These are phyloP conservation scores for Penicillium antarcticum DNA, from an alignment of 495 filamentous ascomycete species.

Conservation along the genomic window DNA sequence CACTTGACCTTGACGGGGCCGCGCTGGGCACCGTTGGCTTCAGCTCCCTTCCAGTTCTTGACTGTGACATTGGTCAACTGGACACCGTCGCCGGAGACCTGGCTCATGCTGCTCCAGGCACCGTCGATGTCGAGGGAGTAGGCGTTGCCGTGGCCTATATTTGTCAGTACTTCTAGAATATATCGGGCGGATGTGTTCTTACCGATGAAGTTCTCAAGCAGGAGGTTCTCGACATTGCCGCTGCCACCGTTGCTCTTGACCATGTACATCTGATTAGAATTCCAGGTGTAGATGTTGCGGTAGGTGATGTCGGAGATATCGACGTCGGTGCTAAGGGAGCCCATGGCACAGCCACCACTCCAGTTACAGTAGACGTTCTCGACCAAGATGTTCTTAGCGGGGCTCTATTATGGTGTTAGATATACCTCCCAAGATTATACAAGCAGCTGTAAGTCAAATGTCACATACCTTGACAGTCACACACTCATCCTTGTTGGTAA, in stretches of 20 bases:
- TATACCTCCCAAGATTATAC: too few relatives aligned
- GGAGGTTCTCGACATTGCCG: constrained; percentile 50
- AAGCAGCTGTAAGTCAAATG: not conserved
- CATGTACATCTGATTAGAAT: constrained; percentile 61
- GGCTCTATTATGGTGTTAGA: constrained; percentile 26
- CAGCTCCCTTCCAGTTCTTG: constrained; percentile 56
- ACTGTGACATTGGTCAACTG: constrained; percentile 50
- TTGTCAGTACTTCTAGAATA: constrained; percentile 16
- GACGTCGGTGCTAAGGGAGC: constrained; percentile 38
- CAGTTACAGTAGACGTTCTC: constrained; percentile 59
- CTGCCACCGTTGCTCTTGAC: constrained; percentile 58
- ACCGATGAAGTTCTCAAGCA: constrained; percentile 57
- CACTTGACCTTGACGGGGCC: constrained; percentile 51
- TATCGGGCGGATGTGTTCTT: constrained; percentile 13
- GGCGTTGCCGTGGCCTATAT: constrained; percentile 45
- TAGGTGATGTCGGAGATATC: constrained; percentile 47
- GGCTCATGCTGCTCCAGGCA: constrained; percentile 44
- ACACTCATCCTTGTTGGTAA: constrained; percentile 56
- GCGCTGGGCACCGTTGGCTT: constrained; percentile 44
- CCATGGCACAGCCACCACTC: constrained; percentile 53
- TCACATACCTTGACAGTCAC: constrained; percentile 45
- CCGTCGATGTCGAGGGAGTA: constrained; percentile 55
- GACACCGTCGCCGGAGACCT: constrained; percentile 44
- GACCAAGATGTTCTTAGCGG: constrained; percentile 48
- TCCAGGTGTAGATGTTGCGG: constrained; percentile 50